Evolutionary conservation across 331 rosid genomes (phyloP).

Genomic region (Erythrophleum ivorense): DNA sequence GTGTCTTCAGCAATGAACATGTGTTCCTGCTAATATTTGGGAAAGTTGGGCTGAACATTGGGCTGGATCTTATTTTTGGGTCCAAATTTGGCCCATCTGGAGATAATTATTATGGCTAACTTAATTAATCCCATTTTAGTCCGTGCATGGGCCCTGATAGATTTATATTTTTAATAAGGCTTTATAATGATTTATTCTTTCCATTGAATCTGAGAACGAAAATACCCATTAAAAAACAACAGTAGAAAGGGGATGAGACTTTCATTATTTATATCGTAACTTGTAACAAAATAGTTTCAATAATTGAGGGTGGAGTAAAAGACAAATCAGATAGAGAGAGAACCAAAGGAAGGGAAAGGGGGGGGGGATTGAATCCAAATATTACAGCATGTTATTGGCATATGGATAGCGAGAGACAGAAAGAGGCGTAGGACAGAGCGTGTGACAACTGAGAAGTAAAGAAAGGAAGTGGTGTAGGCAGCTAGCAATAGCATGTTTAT

Average conservation of each 20-base stretch:
- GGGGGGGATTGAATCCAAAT: no score
- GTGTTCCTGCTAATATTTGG: neutral
- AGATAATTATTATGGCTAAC: neutral
- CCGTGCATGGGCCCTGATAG: neutral
- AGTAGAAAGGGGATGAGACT: neutral
- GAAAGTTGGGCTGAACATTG: neutral
- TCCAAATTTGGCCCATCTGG: no score
- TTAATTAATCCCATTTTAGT: neutral
- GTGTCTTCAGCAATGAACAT: no score
- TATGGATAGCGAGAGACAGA: no score
- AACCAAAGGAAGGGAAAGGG: neutral
- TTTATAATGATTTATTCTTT: neutral
- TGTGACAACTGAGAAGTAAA: neutral
- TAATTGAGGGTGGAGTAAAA: neutral
- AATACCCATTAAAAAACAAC: neutral
- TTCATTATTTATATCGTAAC: neutral
- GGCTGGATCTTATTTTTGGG: neutral
- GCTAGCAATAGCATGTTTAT: neutral
- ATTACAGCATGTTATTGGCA: no score
- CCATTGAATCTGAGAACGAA: neutral
- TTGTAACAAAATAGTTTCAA: neutral
- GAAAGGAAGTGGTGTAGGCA: neutral
- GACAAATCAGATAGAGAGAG: neutral
- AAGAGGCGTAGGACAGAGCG: no score
- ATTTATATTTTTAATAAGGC: no score